Conservation (phyloP, 2,329 filamentous ascomycete species). For the Bipolaris victoriae region DNA sequence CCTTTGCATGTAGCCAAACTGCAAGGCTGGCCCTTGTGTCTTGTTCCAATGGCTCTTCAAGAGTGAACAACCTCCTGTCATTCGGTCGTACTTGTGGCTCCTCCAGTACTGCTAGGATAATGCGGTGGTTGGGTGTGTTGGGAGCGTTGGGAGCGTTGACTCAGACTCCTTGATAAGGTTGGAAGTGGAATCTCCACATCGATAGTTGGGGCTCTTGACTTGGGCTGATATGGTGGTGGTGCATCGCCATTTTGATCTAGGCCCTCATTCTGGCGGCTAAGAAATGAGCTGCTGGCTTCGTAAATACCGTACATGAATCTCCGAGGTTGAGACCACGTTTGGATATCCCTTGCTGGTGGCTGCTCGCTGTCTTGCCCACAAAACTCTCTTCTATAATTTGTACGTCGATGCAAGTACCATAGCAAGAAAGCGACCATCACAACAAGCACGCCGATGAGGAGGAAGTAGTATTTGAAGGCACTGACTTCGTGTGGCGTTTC, state of each 20-base stretch:
- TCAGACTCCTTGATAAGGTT: conserved; percentile 46
- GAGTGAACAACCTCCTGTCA: not conserved
- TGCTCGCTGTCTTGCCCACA: conserved; percentile 37
- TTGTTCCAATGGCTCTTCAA: not conserved
- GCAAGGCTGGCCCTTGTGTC: not conserved
- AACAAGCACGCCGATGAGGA: conserved; percentile 62
- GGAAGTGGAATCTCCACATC: conserved; percentile 47
- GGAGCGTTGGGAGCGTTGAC: conserved; percentile 32
- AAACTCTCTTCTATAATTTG: conserved; percentile 42
- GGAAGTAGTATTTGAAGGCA: conserved; percentile 58
- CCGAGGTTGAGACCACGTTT: conserved; percentile 41
- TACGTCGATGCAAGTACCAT: conserved; percentile 55
- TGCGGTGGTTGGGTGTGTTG: conserved; percentile 45
- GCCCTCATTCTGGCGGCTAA: conserved; percentile 57
- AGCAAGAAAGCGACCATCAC: conserved; percentile 51
- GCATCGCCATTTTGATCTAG: conserved; percentile 69
- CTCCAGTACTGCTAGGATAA: conserved; percentile 33
- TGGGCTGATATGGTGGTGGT: conserved; percentile 65
- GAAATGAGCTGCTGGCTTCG: conserved; percentile 23
- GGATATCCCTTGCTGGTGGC: conserved; percentile 47
- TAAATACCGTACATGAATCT: conserved; percentile 40
- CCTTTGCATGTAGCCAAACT: not conserved
- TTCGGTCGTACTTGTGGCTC: not conserved
- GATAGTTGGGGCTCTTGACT: conserved; percentile 28
- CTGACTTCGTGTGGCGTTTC: conserved; percentile 7